phyloP scores from a whole-genome alignment of 768 basidiomycete species.

The Tylopilus subfusipes region DNA sequence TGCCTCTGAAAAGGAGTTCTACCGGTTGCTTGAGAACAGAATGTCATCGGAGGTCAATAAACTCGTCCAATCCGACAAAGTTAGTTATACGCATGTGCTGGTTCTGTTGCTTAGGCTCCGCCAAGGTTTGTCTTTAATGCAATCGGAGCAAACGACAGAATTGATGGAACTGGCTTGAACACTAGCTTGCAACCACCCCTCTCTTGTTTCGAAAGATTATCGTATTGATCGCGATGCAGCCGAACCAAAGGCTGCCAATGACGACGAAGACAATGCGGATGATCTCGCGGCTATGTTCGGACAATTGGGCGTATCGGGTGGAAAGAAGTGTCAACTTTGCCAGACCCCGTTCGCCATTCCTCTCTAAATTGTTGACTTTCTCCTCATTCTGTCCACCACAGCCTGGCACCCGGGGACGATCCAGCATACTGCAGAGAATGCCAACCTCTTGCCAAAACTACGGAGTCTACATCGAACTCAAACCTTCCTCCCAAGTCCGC shows the following conservation, averaged over 20 bases:
- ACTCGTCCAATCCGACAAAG: constrained; percentile 50
- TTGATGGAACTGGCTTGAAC: not conserved
- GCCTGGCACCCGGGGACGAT: constrained; percentile 21
- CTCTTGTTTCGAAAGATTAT: constrained; percentile 75
- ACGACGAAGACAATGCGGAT: constrained; percentile 57
- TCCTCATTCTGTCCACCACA: constrained; percentile 7
- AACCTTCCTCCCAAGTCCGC: constrained; percentile 67
- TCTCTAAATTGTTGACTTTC: not conserved
- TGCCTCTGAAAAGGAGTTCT: constrained; percentile 73
- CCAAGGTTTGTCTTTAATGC: constrained; percentile 59
- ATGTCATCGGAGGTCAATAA: constrained; percentile 67
- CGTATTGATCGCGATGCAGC: constrained; percentile 72
- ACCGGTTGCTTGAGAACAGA: constrained; percentile 64
- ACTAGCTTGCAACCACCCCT: constrained; percentile 87
- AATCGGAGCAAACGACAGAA: not conserved
- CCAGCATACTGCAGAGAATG: constrained; percentile 59
- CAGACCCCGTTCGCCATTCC: constrained; percentile 54
- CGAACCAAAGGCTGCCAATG: constrained; percentile 55
- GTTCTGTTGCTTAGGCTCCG: constrained; percentile 76
- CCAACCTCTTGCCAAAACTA: constrained; percentile 47
- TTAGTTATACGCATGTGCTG: constrained; percentile 68
- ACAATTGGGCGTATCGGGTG: constrained; percentile 55
- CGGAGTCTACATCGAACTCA: constrained; percentile 24
- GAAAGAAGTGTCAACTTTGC: constrained; percentile 76
- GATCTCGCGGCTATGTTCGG: constrained; percentile 75